These are phyloP conservation scores for Colletotrichum graminicola DNA, from an alignment of 2,329 filamentous ascomycete species.

Conservation along the genomic window DNA sequence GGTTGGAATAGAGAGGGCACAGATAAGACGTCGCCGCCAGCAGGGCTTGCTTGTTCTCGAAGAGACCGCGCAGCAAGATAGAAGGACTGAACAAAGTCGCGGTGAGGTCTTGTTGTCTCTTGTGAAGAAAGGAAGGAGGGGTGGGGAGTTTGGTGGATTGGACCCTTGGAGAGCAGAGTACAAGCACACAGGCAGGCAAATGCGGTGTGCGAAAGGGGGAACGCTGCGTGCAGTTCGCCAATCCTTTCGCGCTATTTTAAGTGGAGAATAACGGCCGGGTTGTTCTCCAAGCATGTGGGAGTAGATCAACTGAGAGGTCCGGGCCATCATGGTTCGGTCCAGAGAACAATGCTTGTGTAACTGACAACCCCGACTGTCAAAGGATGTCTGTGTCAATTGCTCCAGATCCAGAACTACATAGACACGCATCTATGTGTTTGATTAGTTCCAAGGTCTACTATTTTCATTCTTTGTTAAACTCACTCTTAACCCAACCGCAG, in stretches of 20 bases:
- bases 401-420: neutral
- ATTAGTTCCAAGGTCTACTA: neutral
- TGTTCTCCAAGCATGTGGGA: constrained; percentile 12
- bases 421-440: too few species aligned
- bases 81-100: neutral
- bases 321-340: neutral
- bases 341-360: neutral
- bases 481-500: neutral
- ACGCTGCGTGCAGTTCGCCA: neutral
- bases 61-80: neutral
- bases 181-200: constrained; percentile 4
- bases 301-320: neutral
- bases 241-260: constrained; percentile 1
- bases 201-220: constrained; percentile 11
- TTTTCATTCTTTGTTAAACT: neutral
- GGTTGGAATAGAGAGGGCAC: neutral
- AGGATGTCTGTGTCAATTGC: neutral
- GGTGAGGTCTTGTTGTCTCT: constrained; percentile 8
- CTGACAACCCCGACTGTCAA: neutral
- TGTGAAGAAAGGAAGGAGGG: constrained; percentile 18
- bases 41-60: neutral
- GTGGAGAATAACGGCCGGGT: constrained; percentile 5
- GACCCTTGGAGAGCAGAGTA: constrained; percentile 2
- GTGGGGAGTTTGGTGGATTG: constrained; percentile 15
- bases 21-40: neutral